These are phyloP conservation scores for Naganishia kalamii DNA, from an alignment of 768 basidiomycete species.

Conservation along the genomic window DNA sequence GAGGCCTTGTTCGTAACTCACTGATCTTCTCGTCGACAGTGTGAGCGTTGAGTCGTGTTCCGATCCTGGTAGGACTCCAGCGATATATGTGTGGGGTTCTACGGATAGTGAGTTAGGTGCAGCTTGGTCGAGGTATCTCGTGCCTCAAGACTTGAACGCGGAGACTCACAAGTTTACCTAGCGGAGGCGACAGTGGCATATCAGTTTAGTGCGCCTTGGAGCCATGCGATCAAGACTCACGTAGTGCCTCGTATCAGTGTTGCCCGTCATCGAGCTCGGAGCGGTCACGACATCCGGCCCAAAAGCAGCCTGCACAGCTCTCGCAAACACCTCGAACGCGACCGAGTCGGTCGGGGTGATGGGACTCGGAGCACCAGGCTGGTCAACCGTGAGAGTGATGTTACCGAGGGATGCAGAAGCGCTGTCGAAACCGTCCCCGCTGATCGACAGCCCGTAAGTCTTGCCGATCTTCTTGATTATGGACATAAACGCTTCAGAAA, in stretches of 20 bases:
- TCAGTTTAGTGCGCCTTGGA: not conserved
- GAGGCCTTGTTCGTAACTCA: not conserved
- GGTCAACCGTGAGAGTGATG: constrained; percentile 27
- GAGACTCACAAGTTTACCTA: constrained; percentile 10
- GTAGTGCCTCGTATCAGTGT: constrained; percentile 17
- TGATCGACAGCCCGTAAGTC: constrained; percentile 34
- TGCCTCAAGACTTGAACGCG: not conserved
- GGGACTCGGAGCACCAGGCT: constrained; percentile 29
- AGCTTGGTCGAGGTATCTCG: not conserved
- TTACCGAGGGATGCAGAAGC: constrained; percentile 17
- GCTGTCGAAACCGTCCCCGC: constrained; percentile 21
- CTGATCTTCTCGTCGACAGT: constrained; percentile 27
- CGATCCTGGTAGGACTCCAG: constrained; percentile 23
- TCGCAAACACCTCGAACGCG: constrained; percentile 40
- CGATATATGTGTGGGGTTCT: constrained; percentile 22
- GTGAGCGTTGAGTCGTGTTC: constrained; percentile 22
- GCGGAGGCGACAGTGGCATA: not conserved
- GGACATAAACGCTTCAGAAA: constrained; percentile 31
- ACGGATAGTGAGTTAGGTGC: not conserved
- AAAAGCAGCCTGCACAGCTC: constrained; percentile 40
- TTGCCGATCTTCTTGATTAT: constrained; percentile 34
- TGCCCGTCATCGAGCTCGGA: constrained; percentile 23
- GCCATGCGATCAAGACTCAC: not conserved
- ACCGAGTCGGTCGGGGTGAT: constrained; percentile 29
- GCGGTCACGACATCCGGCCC: constrained; percentile 27